phyloP scores from a whole-genome alignment of 78 protist species.

The Parvularia atlantis region DNA sequence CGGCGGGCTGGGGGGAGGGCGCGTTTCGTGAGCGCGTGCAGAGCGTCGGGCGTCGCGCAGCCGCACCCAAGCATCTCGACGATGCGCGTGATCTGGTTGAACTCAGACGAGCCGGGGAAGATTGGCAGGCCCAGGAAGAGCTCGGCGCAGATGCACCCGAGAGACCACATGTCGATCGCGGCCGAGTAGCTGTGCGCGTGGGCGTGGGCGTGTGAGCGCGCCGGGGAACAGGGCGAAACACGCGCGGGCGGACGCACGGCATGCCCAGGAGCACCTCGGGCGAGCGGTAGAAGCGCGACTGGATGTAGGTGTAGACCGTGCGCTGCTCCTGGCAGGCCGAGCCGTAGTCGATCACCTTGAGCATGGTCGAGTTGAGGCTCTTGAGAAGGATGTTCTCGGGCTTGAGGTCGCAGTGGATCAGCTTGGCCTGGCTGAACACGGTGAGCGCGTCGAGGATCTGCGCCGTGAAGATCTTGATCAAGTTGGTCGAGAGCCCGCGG shows the following conservation, averaged over 20 bases:
- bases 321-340: conserved; percentile 54
- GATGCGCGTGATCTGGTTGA: conserved; percentile 65
- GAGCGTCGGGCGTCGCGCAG: no score
- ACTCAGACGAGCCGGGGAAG: conserved; percentile 84
- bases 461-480: conserved; percentile 70
- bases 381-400: conserved; percentile 77
- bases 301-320: conserved; percentile 63
- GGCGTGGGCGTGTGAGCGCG: neutral
- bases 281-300: conserved; percentile 57
- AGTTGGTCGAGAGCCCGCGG: conserved; percentile 71
- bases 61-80: no score
- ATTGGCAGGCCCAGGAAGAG: conserved; percentile 83
- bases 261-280: conserved; percentile 69
- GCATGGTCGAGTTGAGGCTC: conserved; percentile 56
- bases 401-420: conserved; percentile 94
- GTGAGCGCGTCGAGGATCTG: conserved; percentile 68
- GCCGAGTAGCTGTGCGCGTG: conserved; percentile 63
- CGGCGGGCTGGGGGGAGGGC: no score
- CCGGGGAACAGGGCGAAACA: neutral
- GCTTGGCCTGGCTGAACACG: conserved; percentile 35
- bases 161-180: conserved; percentile 95
- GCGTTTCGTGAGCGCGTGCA: no score
- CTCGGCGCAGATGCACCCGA: conserved; percentile 95
- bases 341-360: conserved; percentile 91
- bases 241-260: neutral